Evolutionary conservation across 768 basidiomycete genomes (phyloP).

Genomic region (Psilocybe cyanescens): DNA sequence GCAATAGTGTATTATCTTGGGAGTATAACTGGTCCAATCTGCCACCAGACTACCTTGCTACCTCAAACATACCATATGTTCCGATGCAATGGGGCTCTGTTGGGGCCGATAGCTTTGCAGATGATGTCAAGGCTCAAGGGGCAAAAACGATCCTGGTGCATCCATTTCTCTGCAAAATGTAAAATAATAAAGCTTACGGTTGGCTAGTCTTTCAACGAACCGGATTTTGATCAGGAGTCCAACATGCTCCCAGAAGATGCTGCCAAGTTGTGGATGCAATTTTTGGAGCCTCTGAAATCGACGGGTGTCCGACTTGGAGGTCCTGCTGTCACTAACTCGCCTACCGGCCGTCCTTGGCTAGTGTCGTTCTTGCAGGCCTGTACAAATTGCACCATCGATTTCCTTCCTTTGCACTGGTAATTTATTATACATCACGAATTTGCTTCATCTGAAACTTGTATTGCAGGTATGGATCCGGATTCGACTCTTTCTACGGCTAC

Average conservation of each 20-base stretch:
- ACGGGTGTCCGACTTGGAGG: slow-evolving; percentile 55
- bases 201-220: slow-evolving; percentile 44
- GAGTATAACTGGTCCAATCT: slow-evolving; percentile 58
- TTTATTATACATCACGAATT: neutral
- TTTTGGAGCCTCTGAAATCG: slow-evolving; percentile 57
- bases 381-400: slow-evolving; percentile 50
- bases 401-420: slow-evolving; percentile 54
- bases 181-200: neutral
- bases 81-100: slow-evolving; percentile 59
- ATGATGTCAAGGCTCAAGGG: slow-evolving; percentile 45
- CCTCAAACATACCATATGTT: slow-evolving; percentile 48
- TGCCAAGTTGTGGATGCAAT: slow-evolving; percentile 60
- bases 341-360: slow-evolving; percentile 59
- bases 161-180: neutral
- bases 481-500: slow-evolving; percentile 57
- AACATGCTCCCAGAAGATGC: slow-evolving; percentile 48
- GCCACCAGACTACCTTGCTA: slow-evolving; percentile 45
- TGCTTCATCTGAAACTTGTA: neutral
- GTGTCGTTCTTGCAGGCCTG: slow-evolving; percentile 56
- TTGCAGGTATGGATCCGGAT: slow-evolving; percentile 60
- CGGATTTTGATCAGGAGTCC: slow-evolving; percentile 57
- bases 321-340: slow-evolving; percentile 58
- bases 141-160: slow-evolving; percentile 53
- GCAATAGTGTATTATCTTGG: slow-evolving; percentile 47
- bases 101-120: slow-evolving; percentile 39